These are phyloP conservation scores for Iberis amara DNA, from an alignment of 441 rosid species.

Conservation along the genomic window DNA sequence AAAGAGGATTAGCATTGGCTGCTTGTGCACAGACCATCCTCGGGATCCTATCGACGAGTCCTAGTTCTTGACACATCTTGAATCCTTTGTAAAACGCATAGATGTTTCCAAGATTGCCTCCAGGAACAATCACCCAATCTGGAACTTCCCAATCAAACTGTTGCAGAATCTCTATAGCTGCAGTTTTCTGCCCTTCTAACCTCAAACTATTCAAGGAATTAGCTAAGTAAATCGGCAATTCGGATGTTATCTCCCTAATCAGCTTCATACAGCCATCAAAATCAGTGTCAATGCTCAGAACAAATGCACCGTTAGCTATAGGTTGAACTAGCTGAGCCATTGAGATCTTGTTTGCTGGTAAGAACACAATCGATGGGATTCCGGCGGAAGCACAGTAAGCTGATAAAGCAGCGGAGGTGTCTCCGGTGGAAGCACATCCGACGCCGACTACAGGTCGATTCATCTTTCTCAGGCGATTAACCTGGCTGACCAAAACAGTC, in stretches of 20 bases:
- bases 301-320: constrained; percentile 67
- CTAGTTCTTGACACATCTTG: constrained; percentile 62
- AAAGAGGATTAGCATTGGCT: constrained; percentile 70
- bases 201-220: constrained; percentile 62
- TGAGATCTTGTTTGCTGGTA: constrained; percentile 64
- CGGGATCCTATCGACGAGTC: constrained; percentile 55
- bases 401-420: constrained; percentile 63
- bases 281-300: constrained; percentile 61
- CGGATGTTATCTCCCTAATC: constrained; percentile 57
- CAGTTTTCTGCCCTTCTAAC: constrained; percentile 66
- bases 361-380: constrained; percentile 60
- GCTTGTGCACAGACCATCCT: constrained; percentile 68
- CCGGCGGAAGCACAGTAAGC: constrained; percentile 69
- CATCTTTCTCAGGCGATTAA: constrained; percentile 53
- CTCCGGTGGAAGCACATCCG: constrained; percentile 70
- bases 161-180: constrained; percentile 65
- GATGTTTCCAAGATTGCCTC: constrained; percentile 63
- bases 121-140: constrained; percentile 70
- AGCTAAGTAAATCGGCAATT: constrained; percentile 58
- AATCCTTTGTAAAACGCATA: constrained; percentile 76
- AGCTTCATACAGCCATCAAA: constrained; percentile 71
- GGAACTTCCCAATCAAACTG: constrained; percentile 73
- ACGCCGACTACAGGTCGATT: constrained; percentile 56
- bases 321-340: constrained; percentile 76
- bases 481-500: constrained; percentile 72